These are phyloP conservation scores for Lepiota venenata DNA, from an alignment of 768 basidiomycete genomes.

Conservation along the genomic window DNA sequence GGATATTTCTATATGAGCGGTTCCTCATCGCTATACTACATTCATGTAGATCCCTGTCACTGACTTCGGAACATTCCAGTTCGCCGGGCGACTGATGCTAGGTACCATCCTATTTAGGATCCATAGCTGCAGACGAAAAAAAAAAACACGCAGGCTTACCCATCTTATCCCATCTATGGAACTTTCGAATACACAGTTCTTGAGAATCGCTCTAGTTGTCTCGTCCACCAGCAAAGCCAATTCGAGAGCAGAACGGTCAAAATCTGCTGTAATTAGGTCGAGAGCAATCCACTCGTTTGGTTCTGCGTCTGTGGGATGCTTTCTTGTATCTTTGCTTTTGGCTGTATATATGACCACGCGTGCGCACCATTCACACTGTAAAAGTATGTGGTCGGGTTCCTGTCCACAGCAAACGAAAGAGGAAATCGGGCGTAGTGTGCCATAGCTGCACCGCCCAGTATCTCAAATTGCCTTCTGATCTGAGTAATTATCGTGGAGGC, in stretches of 20 bases:
- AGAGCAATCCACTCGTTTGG: conserved; percentile 27
- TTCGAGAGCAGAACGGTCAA: conserved; percentile 11
- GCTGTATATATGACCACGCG: background rate
- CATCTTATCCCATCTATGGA: conserved; percentile 13
- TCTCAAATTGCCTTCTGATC: conserved; percentile 30
- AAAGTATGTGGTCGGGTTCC: conserved; percentile 45
- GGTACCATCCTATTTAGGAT: background rate
- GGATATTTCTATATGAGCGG: conserved; percentile 17
- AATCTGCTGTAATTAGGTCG: conserved; percentile 17
- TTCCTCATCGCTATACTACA: background rate
- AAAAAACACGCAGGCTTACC: conserved; percentile 12
- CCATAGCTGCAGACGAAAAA: background rate
- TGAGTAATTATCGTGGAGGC: conserved; percentile 40
- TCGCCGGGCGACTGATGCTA: background rate
- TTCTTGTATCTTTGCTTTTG: background rate
- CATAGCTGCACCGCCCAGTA: conserved; percentile 30
- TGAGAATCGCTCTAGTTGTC: conserved; percentile 18
- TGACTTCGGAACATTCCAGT: background rate
- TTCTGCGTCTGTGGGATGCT: conserved; percentile 20
- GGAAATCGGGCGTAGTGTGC: conserved; percentile 40
- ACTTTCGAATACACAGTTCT: conserved; percentile 15
- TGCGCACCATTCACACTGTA: conserved; percentile 43
- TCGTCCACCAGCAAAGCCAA: conserved; percentile 27
- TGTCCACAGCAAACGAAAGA: conserved; percentile 56
- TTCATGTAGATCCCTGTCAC: background rate